Evolutionary conservation across 768 basidiomycete genomes (phyloP).

Genomic region (Leccinum subgranulosum): DNA sequence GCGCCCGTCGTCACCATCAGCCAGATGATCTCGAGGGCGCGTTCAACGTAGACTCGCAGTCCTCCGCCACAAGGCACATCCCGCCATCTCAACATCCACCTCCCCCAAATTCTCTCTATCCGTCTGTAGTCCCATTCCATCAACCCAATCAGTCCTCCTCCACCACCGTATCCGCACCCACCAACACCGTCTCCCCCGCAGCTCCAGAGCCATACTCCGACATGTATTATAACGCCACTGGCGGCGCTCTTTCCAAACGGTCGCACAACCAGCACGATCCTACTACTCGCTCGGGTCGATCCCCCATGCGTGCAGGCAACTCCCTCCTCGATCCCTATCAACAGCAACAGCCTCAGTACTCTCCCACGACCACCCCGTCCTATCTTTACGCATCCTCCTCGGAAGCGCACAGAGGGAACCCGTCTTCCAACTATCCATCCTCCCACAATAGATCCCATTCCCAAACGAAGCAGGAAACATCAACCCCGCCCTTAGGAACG

Average conservation of each 20-base stretch:
- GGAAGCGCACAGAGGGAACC: constrained; percentile 39
- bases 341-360: constrained; percentile 63
- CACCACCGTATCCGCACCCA: constrained; percentile 19
- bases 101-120: constrained; percentile 48
- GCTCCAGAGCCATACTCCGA: constrained; percentile 49
- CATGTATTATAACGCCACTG: constrained; percentile 57
- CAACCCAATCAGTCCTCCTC: constrained; percentile 26
- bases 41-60: constrained; percentile 36
- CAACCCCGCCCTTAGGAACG: constrained; percentile 46
- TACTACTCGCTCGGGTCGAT: constrained; percentile 50
- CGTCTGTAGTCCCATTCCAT: constrained; percentile 56
- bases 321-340: constrained; percentile 68
- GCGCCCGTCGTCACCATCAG: constrained; percentile 62
- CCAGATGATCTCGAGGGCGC: constrained; percentile 66
- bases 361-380: constrained; percentile 48
- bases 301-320: constrained; percentile 58
- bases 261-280: constrained; percentile 54
- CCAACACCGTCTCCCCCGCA: constrained; percentile 24
- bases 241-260: constrained; percentile 51
- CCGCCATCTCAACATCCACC: constrained; percentile 38
- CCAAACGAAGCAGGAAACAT: constrained; percentile 49
- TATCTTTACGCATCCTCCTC: constrained; percentile 41
- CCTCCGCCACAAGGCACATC: constrained; percentile 21
- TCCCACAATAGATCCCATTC: constrained; percentile 58
- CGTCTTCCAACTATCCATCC: constrained; percentile 46